Evolutionary conservation across 495 filamentous ascomycete genomes (phyloP).

Genomic region (Tuber aestivum): DNA sequence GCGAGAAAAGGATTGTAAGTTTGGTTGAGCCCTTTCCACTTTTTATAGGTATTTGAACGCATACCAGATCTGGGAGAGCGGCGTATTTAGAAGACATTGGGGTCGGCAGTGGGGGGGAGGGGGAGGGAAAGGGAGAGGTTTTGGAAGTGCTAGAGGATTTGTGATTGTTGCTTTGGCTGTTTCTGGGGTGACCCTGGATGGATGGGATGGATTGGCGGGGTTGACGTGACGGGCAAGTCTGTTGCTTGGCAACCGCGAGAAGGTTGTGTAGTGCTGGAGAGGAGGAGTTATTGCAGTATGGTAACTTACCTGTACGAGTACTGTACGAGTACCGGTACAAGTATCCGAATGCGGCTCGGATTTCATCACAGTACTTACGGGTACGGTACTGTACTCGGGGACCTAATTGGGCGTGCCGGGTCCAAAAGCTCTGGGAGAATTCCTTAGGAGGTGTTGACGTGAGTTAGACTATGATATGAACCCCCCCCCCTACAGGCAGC

Average conservation of each 20-base stretch:
- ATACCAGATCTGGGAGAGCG: conserved; percentile 73
- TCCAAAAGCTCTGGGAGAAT: neutral
- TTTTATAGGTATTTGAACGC: conserved; percentile 24
- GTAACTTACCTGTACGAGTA: no score
- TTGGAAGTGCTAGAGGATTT: neutral
- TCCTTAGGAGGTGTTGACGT: neutral
- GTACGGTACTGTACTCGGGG: no score
- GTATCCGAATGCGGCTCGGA: neutral
- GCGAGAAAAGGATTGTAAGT: conserved; percentile 11
- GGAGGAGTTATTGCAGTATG: neutral
- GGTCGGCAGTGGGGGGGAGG: neutral
- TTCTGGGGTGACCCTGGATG: neutral
- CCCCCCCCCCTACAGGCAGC: no score
- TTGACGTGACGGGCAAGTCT: neutral
- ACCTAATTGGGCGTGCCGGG: neutral
- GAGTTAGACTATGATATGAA: neutral
- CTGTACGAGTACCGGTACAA: no score
- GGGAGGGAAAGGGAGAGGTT: neutral
- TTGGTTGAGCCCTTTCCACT: neutral
- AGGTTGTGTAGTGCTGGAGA: neutral
- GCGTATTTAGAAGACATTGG: conserved; percentile 61
- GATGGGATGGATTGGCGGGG: neutral
- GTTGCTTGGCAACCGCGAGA: neutral
- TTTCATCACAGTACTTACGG: neutral
- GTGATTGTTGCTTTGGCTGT: neutral